Base-by-base conservation (phyloP, 2,329 filamentous ascomycete species). In the Pestalotiopsis sp. region DNA sequence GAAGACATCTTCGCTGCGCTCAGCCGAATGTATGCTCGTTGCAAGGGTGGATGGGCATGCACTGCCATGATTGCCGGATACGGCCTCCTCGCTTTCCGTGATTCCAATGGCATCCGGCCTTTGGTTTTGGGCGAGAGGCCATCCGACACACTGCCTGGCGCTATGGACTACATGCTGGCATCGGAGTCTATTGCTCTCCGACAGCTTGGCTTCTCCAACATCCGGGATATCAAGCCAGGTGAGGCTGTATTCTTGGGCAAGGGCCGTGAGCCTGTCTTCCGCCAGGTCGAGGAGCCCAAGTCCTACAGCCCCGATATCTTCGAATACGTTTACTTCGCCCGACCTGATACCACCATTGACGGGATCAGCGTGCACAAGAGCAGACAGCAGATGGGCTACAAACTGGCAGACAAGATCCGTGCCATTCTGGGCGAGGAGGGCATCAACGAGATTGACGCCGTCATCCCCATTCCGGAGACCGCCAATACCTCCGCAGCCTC, bases 11-110 rank as follows among this genome's bases (percentile, higher is more conserved):
- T 96, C 81, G 87, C 85, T 57, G 89, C 91, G 24, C 83, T 97
- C 69, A 84, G 22, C n/a, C n/a, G 52, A 9, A 58, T 62, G 22
- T 66, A 66, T 56, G 38, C 26, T 6, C 39, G 56, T 9, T 66
- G 65, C 75, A 84, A 92, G 74, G 93, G 93, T 72, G 93, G 90
- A 24, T 97, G 90, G 87, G 93, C 93, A 40, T 94, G 91, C 77
- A 93, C 92, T 38, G 92, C 91, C 68, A 94, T 97, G 92, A 83
- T 97, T 70, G 92, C 93, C 70, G 91, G 91, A 78, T 96, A 93
- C 73, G 92, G 93, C 68, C 85, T 95, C 66, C 87, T 95, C 35
- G 93, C 90, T 58, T 72, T 95, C 94, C 83, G 93, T 70, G 93
- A 97, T 77, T 83, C 89, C 5, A 89, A 94, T 75, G 93, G 93